Evolutionary conservation across 1,284 basidiomycete genomes (phyloP).

Genomic region (Naganishia albida): DNA sequence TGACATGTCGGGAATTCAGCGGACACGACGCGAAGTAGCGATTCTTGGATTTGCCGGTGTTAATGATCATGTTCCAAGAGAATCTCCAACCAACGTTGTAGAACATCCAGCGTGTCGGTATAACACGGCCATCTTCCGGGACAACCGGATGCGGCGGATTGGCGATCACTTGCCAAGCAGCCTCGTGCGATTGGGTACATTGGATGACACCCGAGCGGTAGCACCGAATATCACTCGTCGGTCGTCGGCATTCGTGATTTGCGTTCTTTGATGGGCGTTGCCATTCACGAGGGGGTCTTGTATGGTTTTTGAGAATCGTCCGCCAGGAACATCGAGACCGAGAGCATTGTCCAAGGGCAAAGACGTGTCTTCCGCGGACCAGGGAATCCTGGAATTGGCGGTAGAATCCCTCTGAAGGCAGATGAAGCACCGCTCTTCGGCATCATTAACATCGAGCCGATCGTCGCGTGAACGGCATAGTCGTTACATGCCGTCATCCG

Average conservation of each 20-base stretch:
- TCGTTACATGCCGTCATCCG: slow-evolving; percentile 9
- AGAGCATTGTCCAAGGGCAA: slow-evolving; percentile 38
- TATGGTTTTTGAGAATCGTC: slow-evolving; percentile 41
- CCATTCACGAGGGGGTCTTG: slow-evolving; percentile 52
- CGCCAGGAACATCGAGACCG: slow-evolving; percentile 56
- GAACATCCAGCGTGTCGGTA: slow-evolving; percentile 26
- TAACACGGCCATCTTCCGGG: slow-evolving; percentile 39
- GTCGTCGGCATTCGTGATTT: slow-evolving; percentile 67
- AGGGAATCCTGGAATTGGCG: slow-evolving; percentile 39
- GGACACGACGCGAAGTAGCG: slow-evolving; percentile 81
- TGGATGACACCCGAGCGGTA: slow-evolving; percentile 87
- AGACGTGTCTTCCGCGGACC: slow-evolving; percentile 1
- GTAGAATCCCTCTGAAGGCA: slow-evolving; percentile 57
- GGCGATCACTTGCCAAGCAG: slow-evolving; percentile 66
- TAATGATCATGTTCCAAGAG: slow-evolving; percentile 24
- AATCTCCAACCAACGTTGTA: slow-evolving; percentile 25
- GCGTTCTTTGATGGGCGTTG: slow-evolving; percentile 56
- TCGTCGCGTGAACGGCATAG: slow-evolving; percentile 26
- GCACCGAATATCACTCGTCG: slow-evolving; percentile 82
- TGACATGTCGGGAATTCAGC: slow-evolving; percentile 84
- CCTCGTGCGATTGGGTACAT: slow-evolving; percentile 75
- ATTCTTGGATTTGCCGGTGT: slow-evolving; percentile 63
- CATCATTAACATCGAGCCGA: slow-evolving; percentile 62
- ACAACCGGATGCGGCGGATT: slow-evolving; percentile 40
- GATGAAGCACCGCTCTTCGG: slow-evolving; percentile 36